A percentile compares a stretch with the other conserved stretches of the same genome.
These are phyloP conservation scores for Choiromyces venosus DNA, from an alignment of 495 filamentous ascomycete species.

Conservation along the genomic window DNA sequence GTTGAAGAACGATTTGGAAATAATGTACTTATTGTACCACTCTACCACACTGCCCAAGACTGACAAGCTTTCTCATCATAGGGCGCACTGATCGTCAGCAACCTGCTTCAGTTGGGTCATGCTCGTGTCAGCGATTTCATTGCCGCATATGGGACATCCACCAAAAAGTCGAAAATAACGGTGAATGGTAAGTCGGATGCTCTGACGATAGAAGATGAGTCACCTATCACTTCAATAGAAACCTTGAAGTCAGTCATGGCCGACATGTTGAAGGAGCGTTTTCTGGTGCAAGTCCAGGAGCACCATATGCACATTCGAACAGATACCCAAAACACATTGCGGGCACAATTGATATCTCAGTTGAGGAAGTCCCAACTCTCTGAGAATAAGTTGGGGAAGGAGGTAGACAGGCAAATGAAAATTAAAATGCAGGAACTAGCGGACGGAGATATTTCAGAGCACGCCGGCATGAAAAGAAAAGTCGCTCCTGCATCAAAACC, in stretches of 20 bases:
- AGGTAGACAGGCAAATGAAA: slow-evolving; percentile 52
- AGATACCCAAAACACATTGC: slow-evolving; percentile 46
- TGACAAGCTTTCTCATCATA: slow-evolving; percentile 27
- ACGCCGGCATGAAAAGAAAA: slow-evolving; percentile 50
- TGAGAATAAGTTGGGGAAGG: slow-evolving; percentile 55
- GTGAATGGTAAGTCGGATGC: slow-evolving; percentile 1
- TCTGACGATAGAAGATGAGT: slow-evolving; percentile 8
- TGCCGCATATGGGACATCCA: slow-evolving; percentile 34
- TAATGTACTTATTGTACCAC: slow-evolving; percentile 19
- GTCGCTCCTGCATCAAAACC: slow-evolving; percentile 45
- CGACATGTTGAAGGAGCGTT: slow-evolving; percentile 37
- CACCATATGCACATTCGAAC: slow-evolving; percentile 41
- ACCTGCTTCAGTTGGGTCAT: slow-evolving; percentile 71
- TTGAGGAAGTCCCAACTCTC: slow-evolving; percentile 45
- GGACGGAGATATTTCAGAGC: slow-evolving; percentile 41
- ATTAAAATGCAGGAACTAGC: slow-evolving; percentile 51
- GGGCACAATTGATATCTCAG: slow-evolving; percentile 45
- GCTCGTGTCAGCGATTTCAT: slow-evolving; percentile 64
- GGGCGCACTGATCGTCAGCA: slow-evolving; percentile 65
- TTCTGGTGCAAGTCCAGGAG: slow-evolving; percentile 38
- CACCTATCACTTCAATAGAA: slow-evolving; percentile 29
- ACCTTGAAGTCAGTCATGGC: slow-evolving; percentile 39
- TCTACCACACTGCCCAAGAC: background rate
- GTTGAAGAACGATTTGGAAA: slow-evolving; percentile 64
- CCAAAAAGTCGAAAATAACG: slow-evolving; percentile 10